Base-by-base conservation (phyloP, 129 eudicot species). In the Logfia minima region DNA sequence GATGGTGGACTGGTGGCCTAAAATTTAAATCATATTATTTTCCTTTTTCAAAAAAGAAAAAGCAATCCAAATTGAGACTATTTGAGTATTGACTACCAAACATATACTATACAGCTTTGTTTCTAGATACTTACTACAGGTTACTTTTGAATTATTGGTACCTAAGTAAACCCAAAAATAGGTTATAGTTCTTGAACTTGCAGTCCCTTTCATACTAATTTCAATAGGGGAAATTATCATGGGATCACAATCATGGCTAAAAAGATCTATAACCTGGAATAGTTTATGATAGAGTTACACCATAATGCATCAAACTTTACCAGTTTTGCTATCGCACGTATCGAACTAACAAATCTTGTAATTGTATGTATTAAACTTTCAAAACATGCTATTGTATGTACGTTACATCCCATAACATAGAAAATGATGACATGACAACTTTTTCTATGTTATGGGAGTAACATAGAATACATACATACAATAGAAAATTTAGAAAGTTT, bases 191-290 rank as follows among this genome's bases (percentile, higher is more conserved):
- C 66, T 41, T 16, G 72, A 56, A 68, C 55, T 21, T 22, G 1
- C 22, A 68, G 66, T 75, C 76, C 66, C 75, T 81, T 75, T 68
- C 76, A 45, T 67, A 45, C 70, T 39, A 74, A 65, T 73, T 66
- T 66, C 68, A 39, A 53, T 8, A 39, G 22, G 53, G 43, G 4
- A 64, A 48, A 28, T 39, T 68, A 21, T 68, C 41, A 74, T 60
- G 59, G 34, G 66, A 48, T 62, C 66, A 79, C 48, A 61, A 70
- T 43, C 34, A 48, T 71, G 64, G 34, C 77, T 61, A 43, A 61
- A 70, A 70, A 34, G 63, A 59, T 79, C 8, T 31, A 18, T 56
- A 67, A 69, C 59, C 69, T 56, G 26, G 68, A 67, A 22, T 77
- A 77, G 75, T 56, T 79, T 63, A 63, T 72, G 39, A 10, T 43